Percentiles rank a stretch among this genome's conserved stretches.
Evolutionary conservation across 2,329 filamentous ascomycete species (phyloP).

Genomic region (Zarea fungicola): DNA sequence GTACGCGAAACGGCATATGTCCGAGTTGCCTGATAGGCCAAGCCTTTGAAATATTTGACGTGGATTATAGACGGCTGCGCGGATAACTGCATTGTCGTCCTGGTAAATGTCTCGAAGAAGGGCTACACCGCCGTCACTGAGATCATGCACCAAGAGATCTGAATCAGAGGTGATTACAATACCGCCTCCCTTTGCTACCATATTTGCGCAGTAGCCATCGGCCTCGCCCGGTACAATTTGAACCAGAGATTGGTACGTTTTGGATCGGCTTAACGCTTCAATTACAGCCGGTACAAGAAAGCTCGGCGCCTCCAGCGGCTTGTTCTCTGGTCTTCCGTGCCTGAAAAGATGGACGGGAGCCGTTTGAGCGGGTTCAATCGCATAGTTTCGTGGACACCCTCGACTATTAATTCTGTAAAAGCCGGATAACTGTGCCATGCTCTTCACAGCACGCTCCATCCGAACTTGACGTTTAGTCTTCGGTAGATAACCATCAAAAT

Average conservation of each 20-base stretch:
- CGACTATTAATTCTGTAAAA: conserved; percentile 30
- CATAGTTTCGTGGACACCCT: conserved; percentile 22
- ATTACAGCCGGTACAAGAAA: conserved; percentile 76
- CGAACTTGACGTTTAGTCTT: conserved; percentile 57
- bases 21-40: conserved; percentile 28
- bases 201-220: conserved; percentile 70
- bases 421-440: conserved; percentile 50
- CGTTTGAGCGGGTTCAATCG: conserved; percentile 13
- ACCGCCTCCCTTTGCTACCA: conserved; percentile 49
- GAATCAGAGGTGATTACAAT: conserved; percentile 77
- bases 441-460: conserved; percentile 53
- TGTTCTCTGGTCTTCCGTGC: conserved; percentile 21
- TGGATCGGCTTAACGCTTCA: conserved; percentile 55
- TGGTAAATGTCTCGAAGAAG: conserved; percentile 62
- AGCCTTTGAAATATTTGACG: conserved; percentile 37
- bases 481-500: conserved; percentile 83
- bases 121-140: conserved; percentile 60
- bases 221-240: conserved; percentile 77
- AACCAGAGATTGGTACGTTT: conserved; percentile 36
- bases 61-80: conserved; percentile 26
- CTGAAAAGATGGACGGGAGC: conserved; percentile 21
- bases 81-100: conserved; percentile 20
- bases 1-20: conserved; percentile 31
- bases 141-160: conserved; percentile 71
- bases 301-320: conserved; percentile 45